Percentiles rank a stretch among this genome's conserved stretches.
These are phyloP conservation scores for Elongisporangium anandrum DNA, from an alignment of 352 stramenopile genomes.

Conservation along the genomic window DNA sequence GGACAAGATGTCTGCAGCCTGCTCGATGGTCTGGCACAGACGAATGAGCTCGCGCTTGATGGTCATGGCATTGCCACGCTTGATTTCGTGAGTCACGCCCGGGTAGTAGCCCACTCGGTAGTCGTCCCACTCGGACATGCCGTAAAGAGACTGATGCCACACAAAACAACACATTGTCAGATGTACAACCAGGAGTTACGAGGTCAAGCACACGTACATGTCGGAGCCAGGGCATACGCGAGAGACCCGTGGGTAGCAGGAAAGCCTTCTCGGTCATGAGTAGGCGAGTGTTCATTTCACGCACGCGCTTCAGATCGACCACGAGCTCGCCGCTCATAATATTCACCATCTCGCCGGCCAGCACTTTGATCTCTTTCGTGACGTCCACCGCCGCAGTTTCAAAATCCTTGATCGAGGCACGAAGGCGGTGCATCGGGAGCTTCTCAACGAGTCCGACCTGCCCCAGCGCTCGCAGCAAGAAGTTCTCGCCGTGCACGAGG, in stretches of 20 bases:
- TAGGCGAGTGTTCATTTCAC: slow-evolving; percentile 81
- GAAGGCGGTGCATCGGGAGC: slow-evolving; percentile 47
- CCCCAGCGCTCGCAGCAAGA: slow-evolving; percentile 41
- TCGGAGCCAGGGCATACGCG: slow-evolving; percentile 78
- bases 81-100: slow-evolving; percentile 68
- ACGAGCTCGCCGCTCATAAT: slow-evolving; percentile 55
- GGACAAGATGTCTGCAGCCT: slow-evolving; percentile 65
- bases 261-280: slow-evolving; percentile 82
- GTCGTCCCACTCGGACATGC: slow-evolving; percentile 83
- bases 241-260: slow-evolving; percentile 56
- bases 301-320: slow-evolving; percentile 71
- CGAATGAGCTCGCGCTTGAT: slow-evolving; percentile 75
- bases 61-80: slow-evolving; percentile 58
- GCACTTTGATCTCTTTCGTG: slow-evolving; percentile 50
- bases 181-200: neutral
- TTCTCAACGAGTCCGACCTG: slow-evolving; percentile 19
- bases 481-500: slow-evolving; percentile 53
- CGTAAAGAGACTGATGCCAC: slow-evolving; percentile 69
- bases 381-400: slow-evolving; percentile 49
- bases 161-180: neutral
- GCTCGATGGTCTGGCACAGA: slow-evolving; percentile 76
- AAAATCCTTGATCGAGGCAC: slow-evolving; percentile 52
- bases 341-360: slow-evolving; percentile 56
- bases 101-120: slow-evolving; percentile 76
- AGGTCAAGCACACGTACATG: slow-evolving; percentile 40